Base-by-base conservation (phyloP, 2,329 filamentous ascomycete species). In the Clonostachys chloroleuca region DNA sequence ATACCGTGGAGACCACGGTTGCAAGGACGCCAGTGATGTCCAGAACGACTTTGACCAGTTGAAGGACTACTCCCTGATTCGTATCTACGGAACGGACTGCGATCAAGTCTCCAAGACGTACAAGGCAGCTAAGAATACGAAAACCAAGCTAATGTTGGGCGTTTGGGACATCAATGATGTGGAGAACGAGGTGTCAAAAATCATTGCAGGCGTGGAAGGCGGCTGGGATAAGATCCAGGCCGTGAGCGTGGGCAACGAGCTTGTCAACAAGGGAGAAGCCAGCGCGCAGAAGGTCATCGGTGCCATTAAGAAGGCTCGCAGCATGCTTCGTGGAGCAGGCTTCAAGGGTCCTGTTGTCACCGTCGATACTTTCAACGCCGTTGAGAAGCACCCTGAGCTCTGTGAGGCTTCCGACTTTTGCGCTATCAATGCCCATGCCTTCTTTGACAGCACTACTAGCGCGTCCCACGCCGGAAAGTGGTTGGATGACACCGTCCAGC, bases 71-170 rank as follows among this genome's bases (percentile, higher is more conserved):
- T 73, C 74, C 16, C 65, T 83, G 35, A 70, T 95, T 47, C 87
- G 91, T 44, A 78, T 88, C 59, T 95, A 95, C 60, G 90, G 89
- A 45, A 81, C 83, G 48, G 88, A 91, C 64, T 95, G 90, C 64
- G 71, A 89, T 58, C 86, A 92, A 62, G 77, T 89, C 37, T 63
- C 74, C 3, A 80, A 74, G 13, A 79, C 87, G 16, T 69, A 86
- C 34, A 65, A 73, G 12, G 84, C 84, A 9, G 86, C 84, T 36
- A 80, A 80, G 56, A 65, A 74, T n/a, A 75, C 81, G 56, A 77
- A 76, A 43, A 77, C 89, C 62, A 84, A 84, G 63, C 68, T 95
- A 34, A 87, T 95, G 65, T 76, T 86, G 12, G 91, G 89, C 46
- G 75, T 94, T 50, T 92, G 79, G 65, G 73, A 88, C 53, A 75